A percentile compares a stretch with the other conserved stretches of the same genome.
phyloP scores from a whole-genome alignment of 768 basidiomycete genomes.

The Psilocybe cubensis region DNA sequence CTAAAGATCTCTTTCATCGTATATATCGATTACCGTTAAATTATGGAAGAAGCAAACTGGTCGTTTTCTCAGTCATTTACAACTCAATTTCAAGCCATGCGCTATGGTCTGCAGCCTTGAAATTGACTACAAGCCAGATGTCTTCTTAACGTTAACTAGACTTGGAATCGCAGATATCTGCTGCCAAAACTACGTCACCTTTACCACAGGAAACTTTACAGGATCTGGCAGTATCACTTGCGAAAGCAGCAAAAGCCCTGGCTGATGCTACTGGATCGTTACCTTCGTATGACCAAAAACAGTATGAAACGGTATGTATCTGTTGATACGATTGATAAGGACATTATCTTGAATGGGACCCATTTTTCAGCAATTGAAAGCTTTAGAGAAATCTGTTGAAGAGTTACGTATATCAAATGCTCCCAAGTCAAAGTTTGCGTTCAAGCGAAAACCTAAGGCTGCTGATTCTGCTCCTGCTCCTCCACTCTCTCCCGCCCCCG shows the following conservation, averaged over 20 bases:
- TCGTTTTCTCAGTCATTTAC: slow-evolving; percentile 56
- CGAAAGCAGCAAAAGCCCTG: slow-evolving; percentile 64
- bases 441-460: slow-evolving; percentile 50
- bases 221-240: slow-evolving; percentile 50
- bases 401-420: slow-evolving; percentile 45
- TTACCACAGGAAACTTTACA: slow-evolving; percentile 41
- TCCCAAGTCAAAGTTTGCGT: slow-evolving; percentile 64
- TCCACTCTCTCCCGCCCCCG: slow-evolving; percentile 11
- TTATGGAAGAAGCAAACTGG: slow-evolving; percentile 38
- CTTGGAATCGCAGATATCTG: slow-evolving; percentile 49
- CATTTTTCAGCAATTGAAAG: slow-evolving; percentile 64
- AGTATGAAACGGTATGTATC: slow-evolving; percentile 59
- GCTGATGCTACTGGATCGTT: slow-evolving; percentile 66
- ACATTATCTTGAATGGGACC: not conserved
- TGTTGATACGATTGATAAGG: not conserved
- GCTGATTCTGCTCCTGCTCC: slow-evolving; percentile 8
- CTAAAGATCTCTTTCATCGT: too few species aligned
- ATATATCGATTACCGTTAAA: too few species aligned
- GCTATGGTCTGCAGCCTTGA: slow-evolving; percentile 47
- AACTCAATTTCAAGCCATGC: slow-evolving; percentile 49
- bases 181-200: slow-evolving; percentile 33
- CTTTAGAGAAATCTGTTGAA: slow-evolving; percentile 59
- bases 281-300: slow-evolving; percentile 75
- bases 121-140: slow-evolving; percentile 10
- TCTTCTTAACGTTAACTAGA: slow-evolving; percentile 37